Evolutionary conservation across 208 protist species (phyloP), one percentile per base, ranked within the genome.

Genomic region (Crithidia expoeki): DNA sequence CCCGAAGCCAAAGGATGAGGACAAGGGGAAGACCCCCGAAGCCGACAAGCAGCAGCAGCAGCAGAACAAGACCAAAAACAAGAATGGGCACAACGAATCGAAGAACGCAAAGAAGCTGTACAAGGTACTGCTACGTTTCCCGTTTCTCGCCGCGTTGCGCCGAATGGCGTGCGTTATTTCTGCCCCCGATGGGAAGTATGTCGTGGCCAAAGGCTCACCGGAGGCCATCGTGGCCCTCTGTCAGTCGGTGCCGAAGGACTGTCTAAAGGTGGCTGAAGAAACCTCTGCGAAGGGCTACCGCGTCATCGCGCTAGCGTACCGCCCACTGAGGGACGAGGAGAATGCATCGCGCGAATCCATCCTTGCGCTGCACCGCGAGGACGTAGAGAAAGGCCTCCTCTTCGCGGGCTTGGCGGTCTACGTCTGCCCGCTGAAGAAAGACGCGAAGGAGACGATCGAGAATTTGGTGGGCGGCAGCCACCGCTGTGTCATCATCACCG

Each of bases 391-490:
- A 12, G 78, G 86, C 25, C 85, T 99, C 19, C 71, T 36, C 6
- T 99, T 99, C 76, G 89, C 82, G 25, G 99, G 99, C 16, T 95
- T 99, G 57, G 83, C 98, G 17, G 76, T 99, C 2, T 98, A 99
- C 74, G 88, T 94, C 30, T 98, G 97, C 76, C 95, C 94, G 44
- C 76, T 98, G 11, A 98, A 98, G 79, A 87, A 89, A 77, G 97
- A 98, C 66, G 89, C 95, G 14, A 70, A 71, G 30, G 66, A 83
- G 30, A 93, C 93, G 17, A 95, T 99, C 58, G 60, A 73, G 52
- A 86, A 91, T 62, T 76, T 99, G 21, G 71, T 89, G 25, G 68
- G 76, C 30, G 84, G 87, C 68, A 91, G 88, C 60, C 94, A 98
- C 72, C 85, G 84, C 47, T 95, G 97, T 44, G 85, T 97, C 46